Evolutionary conservation across 1,139 yeast genomes (phyloP).

Genomic region (Pichia sp.): DNA sequence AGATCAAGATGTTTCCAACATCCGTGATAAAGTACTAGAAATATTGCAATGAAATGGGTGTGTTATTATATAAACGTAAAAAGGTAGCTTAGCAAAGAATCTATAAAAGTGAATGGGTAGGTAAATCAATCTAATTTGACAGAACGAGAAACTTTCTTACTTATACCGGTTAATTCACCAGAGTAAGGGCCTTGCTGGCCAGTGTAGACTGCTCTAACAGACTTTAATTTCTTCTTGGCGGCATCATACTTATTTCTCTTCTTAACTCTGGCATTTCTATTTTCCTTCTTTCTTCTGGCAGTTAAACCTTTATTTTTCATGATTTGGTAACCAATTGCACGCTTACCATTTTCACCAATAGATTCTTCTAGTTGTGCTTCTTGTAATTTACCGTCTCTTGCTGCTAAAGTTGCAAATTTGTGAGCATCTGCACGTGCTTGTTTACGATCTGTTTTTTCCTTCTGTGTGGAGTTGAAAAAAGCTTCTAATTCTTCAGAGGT

Average conservation of each 20-base stretch:
- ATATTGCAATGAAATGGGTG: constrained; percentile 4
- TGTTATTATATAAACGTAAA: not conserved
- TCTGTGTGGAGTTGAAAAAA: constrained; percentile 52
- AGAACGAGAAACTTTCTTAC: constrained; percentile 85
- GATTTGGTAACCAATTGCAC: constrained; percentile 93
- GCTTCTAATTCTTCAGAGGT: constrained; percentile 35
- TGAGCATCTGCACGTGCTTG: constrained; percentile 64
- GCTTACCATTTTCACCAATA: constrained; percentile 77
- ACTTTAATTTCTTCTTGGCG: constrained; percentile 92
- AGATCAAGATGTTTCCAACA: not conserved
- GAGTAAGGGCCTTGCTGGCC: constrained; percentile 80
- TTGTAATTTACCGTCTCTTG: constrained; percentile 78
- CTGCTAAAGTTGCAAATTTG: constrained; percentile 70
- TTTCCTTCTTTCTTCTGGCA: constrained; percentile 88
- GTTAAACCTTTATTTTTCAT: constrained; percentile 95
- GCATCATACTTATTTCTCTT: constrained; percentile 96
- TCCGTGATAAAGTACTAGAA: constrained; percentile 5
- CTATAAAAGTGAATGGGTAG: not conserved
- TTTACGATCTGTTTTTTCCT: constrained; percentile 47
- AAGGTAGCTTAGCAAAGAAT: constrained; percentile 6
- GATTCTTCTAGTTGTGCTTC: constrained; percentile 56
- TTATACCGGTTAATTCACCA: constrained; percentile 97
- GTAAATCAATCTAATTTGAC: constrained; percentile 57
- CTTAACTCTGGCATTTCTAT: constrained; percentile 94
- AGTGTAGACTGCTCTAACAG: constrained; percentile 85